Evolutionary conservation across 257 asterid genomes (phyloP).

Genomic region (Rhazya stricta): DNA sequence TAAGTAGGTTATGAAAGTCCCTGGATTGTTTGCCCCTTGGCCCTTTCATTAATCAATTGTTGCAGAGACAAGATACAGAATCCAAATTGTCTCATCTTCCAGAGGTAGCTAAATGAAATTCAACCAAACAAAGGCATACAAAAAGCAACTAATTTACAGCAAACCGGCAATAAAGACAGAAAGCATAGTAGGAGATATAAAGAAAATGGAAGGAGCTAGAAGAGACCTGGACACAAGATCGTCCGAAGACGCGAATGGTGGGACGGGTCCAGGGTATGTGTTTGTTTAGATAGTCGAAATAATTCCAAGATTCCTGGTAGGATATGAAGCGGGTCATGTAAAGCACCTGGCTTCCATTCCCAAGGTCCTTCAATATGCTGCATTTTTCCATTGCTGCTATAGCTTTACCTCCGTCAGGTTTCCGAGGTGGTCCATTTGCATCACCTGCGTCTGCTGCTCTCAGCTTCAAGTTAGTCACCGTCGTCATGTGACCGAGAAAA

Average conservation of each 20-base stretch:
- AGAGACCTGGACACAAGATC: conserved; percentile 64
- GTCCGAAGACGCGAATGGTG: conserved; percentile 74
- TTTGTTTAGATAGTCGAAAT: conserved; percentile 67
- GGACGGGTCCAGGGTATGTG: conserved; percentile 95
- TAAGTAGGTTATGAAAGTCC: background rate
- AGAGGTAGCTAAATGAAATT: background rate
- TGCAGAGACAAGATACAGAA: background rate
- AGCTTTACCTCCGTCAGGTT: background rate
- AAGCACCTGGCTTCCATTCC: conserved; percentile 57
- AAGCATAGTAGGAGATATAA: background rate
- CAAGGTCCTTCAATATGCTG: conserved; percentile 41
- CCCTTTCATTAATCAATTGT: background rate
- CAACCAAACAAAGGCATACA: background rate
- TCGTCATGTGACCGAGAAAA: background rate
- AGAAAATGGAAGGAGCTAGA: background rate
- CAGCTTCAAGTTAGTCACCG: conserved; percentile 10
- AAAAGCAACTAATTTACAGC: background rate
- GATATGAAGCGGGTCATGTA: conserved; percentile 56
- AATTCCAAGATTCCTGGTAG: conserved; percentile 60
- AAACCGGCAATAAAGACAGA: background rate
- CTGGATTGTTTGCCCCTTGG: background rate
- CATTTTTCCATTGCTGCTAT: background rate
- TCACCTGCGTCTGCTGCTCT: background rate
- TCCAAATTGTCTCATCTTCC: background rate
- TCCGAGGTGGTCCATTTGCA: background rate